Evolutionary conservation across 495 filamentous ascomycete species (phyloP), one percentile per base, ranked within the genome.

Genomic region (Apiosordaria backusii): DNA sequence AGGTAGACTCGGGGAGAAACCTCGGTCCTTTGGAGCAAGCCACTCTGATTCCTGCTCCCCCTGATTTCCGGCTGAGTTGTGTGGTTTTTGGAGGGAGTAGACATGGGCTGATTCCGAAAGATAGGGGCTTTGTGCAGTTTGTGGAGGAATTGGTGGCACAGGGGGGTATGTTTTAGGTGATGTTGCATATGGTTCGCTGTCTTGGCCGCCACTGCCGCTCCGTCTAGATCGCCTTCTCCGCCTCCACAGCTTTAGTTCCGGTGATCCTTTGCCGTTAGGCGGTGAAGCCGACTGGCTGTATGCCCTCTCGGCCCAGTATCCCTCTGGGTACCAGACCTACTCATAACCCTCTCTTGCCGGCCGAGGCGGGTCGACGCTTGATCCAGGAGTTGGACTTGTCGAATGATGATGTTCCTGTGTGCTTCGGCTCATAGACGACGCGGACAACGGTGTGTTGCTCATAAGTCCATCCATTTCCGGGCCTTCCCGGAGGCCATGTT

Each of bases 271-370:
- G 57, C 60, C 69, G 23, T 60, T 64, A 52, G 22, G 22, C 15
- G 63, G 9, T 63, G 21, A 50, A 22, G 60, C 50, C 4, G 26
- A 45, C 50, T 69, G 70, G 19, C 67, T 66, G 27, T 77, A 70
- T 61, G 82, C 75, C 10, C 83, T 77, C 69, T 85, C 83, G 10
- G 83, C 82, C 83, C 82, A 84, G 66, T 83, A 84, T 6, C 83
- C 83, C 50, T 80, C 79, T 1, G 83, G 82, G 68, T 81, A 84
- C 83, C 82, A 85, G 10, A 85, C 82, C 83, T 79, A 85, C 72
- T 85, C 83, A 61, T 73, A 74, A 1, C 83, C 82, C 9, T 81
- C 76, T 60, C 70, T 81, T 57, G 83, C 70, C 0, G 81, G 80
- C 9, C 83, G 76, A 25, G 83, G 83, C 6, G 83, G 83, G 58